phyloP scores from a whole-genome alignment of 495 filamentous ascomycete species.

The Aspergillus carlsbadensis region DNA sequence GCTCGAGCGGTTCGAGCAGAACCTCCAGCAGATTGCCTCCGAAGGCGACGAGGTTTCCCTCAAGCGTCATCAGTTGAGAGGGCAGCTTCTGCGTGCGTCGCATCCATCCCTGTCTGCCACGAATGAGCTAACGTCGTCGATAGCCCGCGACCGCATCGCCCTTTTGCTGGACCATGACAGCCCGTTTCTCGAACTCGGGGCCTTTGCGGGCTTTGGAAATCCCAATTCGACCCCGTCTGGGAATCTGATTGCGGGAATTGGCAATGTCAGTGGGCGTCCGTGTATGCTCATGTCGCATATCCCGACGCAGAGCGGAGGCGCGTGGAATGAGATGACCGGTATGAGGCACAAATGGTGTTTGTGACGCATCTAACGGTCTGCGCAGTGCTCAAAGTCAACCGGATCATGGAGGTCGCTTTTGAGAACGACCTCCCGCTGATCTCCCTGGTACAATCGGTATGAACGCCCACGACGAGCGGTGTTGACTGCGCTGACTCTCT shows the following conservation, averaged over 20 bases:
- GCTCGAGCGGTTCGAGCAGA: too few relatives aligned
- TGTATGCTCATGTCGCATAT: constrained; percentile 31
- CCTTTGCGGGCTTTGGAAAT: constrained; percentile 25
- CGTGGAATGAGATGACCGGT: constrained; percentile 32
- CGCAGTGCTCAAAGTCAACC: constrained; percentile 32
- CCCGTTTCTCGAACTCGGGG: constrained; percentile 24
- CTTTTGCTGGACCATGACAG: constrained; percentile 25
- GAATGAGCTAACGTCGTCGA: neutral
- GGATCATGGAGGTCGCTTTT: constrained; percentile 30
- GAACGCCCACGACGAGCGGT: neutral
- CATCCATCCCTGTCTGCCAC: too few relatives aligned
- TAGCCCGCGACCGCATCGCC: constrained; percentile 25
- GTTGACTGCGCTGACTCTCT: neutral
- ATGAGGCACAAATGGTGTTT: neutral
- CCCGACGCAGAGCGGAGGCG: constrained; percentile 27
- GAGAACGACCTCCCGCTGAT: constrained; percentile 33
- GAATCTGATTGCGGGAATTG: constrained; percentile 28
- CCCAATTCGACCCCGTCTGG: constrained; percentile 22
- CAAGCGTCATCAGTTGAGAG: too few relatives aligned
- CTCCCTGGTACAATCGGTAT: constrained; percentile 33
- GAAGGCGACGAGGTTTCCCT: too few relatives aligned
- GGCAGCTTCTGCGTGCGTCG: too few relatives aligned
- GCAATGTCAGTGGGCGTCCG: constrained; percentile 24
- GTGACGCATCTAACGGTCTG: neutral
- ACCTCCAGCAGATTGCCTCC: too few relatives aligned